Base-by-base conservation (phyloP, 2,329 filamentous ascomycete genomes). In the Cercospora sp. region DNA sequence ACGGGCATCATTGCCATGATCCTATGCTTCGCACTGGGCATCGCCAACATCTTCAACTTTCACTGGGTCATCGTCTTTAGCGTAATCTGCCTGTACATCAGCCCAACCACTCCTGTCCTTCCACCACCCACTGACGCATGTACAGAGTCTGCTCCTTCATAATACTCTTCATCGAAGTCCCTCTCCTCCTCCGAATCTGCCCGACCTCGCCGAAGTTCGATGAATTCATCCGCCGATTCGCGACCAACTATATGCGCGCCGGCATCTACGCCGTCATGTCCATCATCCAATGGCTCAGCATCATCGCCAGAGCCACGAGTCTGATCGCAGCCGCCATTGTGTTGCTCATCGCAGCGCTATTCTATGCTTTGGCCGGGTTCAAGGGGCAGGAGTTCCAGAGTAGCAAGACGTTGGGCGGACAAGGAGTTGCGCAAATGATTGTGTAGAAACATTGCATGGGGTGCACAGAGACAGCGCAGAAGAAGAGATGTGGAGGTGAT, bases 401-500 rank as follows among this genome's bases (percentile, higher is more conserved):
- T 69, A 97, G 94, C 86, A 98, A 98, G 88, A 98, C 94, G 16
- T 86, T 99, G 63, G 95, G 95, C 73, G 95, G 95, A 63, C 90
- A 92, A 73, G 94, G 94, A 63, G 91, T 97, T 74, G 95, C 93
- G 70, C 94, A 97, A 84, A 97, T 98, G 94, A 97, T 98, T 82
- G 93, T 98, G 77, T 96, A 69, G 64, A 57, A 20, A 26, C 23
- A 31, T 7, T n/a, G 53, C 30, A 33, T 0, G 3, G 12, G 1
- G 0, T 16, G 7, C 12, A 33, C 3, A 3, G 23, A 20, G 28
- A 58, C 2, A 58, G 16, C 2, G 16, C 2, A 42, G 3, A 7
- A 33, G 6, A 58, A 2, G 13, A 12, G 9, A 31, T 58, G 53
- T 30, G 16, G 13, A 58, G 53, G 23, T 31, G 30, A 33, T 16